Evolutionary conservation across 768 basidiomycete species (phyloP).

Genomic region (Calocybe cyanea): DNA sequence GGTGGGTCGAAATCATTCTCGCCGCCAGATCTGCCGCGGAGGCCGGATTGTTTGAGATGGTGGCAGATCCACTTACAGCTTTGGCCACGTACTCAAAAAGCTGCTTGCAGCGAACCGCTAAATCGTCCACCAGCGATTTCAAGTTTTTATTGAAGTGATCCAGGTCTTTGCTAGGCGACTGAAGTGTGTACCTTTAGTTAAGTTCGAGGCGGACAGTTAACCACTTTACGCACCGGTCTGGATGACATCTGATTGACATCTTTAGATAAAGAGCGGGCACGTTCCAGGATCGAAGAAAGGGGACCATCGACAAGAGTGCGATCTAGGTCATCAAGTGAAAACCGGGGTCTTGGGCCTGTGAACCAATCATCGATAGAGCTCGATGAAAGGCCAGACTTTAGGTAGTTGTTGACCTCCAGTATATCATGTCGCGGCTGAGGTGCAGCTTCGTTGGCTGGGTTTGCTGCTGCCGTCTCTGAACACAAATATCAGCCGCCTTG

Average conservation of each 20-base stretch:
- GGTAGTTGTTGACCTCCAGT: constrained; percentile 77
- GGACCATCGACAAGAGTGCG: constrained; percentile 26
- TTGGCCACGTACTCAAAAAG: constrained; percentile 61
- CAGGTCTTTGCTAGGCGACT: constrained; percentile 44
- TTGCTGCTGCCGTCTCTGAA: constrained; percentile 47
- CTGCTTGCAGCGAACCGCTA: constrained; percentile 55
- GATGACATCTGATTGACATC: constrained; percentile 44
- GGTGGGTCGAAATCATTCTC: constrained; percentile 25
- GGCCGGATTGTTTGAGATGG: constrained; percentile 29
- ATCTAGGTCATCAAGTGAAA: constrained; percentile 44
- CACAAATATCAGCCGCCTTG: constrained; percentile 7
- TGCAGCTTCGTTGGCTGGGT: constrained; percentile 48
- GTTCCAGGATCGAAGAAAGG: constrained; percentile 39
- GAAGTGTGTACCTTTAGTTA: constrained; percentile 22
- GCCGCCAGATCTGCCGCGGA: constrained; percentile 22
- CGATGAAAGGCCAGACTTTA: constrained; percentile 63
- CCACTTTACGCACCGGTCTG: constrained; percentile 45
- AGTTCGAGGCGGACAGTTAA: constrained; percentile 2
- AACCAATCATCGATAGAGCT: constrained; percentile 83
- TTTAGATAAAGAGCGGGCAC: constrained; percentile 45
- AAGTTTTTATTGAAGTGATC: constrained; percentile 65
- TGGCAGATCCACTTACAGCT: constrained; percentile 61
- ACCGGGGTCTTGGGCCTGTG: constrained; percentile 54
- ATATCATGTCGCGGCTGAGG: constrained; percentile 61
- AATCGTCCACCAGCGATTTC: constrained; percentile 57